Percentiles rank a stretch among this genome's conserved stretches.
These are phyloP conservation scores for Boletus sp. DNA, from an alignment of 1,284 basidiomycete species.

Conservation along the genomic window DNA sequence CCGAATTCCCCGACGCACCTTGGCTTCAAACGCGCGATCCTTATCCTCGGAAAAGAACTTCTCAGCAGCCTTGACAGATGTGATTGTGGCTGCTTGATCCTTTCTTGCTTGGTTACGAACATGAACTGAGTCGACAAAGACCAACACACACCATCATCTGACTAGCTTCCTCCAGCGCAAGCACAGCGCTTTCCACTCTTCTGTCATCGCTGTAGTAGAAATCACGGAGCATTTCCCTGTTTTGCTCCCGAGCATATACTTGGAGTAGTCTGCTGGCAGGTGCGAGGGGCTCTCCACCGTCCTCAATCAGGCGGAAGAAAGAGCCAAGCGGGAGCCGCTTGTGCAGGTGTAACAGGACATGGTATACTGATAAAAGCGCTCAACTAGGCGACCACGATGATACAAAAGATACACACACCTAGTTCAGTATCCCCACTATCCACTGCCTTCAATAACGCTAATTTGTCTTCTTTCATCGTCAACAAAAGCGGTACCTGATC, in stretches of 20 bases:
- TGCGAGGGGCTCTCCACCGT: slow-evolving; percentile 74
- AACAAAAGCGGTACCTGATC: slow-evolving; percentile 94
- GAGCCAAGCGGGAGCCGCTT: slow-evolving; percentile 84
- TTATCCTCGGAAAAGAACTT: slow-evolving; percentile 96
- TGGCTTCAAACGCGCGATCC: slow-evolving; percentile 87
- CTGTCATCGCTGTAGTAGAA: slow-evolving; percentile 99
- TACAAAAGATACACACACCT: slow-evolving; percentile 50
- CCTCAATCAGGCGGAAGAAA: slow-evolving; percentile 95
- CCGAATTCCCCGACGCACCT: slow-evolving; percentile 51
- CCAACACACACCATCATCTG: slow-evolving; percentile 53
- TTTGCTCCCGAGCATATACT: slow-evolving; percentile 89
- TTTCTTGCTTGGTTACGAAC: slow-evolving; percentile 37
- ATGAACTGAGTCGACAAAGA: neutral
- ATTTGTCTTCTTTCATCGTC: slow-evolving; percentile 91
- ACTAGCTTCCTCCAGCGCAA: slow-evolving; percentile 84
- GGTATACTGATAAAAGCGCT: slow-evolving; percentile 69
- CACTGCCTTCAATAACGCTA: slow-evolving; percentile 89
- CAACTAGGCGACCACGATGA: neutral
- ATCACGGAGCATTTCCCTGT: slow-evolving; percentile 90
- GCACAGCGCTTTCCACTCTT: slow-evolving; percentile 86
- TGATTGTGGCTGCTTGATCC: slow-evolving; percentile 73
- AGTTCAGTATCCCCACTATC: slow-evolving; percentile 97
- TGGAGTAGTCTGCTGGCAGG: slow-evolving; percentile 80
- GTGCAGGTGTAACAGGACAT: slow-evolving; percentile 86
- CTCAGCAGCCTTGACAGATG: slow-evolving; percentile 79